phyloP scores from a whole-genome alignment of 495 filamentous ascomycete genomes.

The Lophiotrema nucula region DNA sequence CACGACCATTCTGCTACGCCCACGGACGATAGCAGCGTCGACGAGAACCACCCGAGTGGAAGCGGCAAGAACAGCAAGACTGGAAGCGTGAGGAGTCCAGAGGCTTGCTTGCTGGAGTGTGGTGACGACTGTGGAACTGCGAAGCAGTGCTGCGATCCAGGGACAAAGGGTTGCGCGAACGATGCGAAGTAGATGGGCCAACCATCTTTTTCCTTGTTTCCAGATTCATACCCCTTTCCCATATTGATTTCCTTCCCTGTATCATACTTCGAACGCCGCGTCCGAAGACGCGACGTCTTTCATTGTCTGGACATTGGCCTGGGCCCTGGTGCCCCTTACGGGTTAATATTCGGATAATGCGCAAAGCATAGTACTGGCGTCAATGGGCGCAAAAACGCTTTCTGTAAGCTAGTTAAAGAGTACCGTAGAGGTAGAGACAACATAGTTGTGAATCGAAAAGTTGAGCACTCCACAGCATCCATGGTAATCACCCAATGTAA shows the following conservation, averaged over 20 bases:
- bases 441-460: too few species aligned
- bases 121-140: conserved; percentile 73
- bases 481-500: too few species aligned
- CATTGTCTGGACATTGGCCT: too few species aligned
- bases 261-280: too few species aligned
- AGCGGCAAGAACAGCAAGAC: conserved; percentile 45
- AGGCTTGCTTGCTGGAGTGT: conserved; percentile 79
- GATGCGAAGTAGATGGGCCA: conserved; percentile 12
- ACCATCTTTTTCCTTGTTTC: neutral
- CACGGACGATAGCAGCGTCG: conserved; percentile 32
- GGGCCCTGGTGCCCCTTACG: too few species aligned
- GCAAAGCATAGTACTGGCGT: too few species aligned
- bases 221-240: neutral
- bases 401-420: too few species aligned
- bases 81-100: conserved; percentile 54
- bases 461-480: too few species aligned
- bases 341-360: too few species aligned
- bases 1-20: conserved; percentile 46
- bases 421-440: too few species aligned
- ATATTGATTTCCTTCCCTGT: neutral
- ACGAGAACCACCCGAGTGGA: conserved; percentile 35
- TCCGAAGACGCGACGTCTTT: too few species aligned
- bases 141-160: conserved; percentile 64
- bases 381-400: too few species aligned
- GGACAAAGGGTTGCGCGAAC: conserved; percentile 10